Conservation (phyloP, 2,329 filamentous ascomycete species). For the Teratosphaeria nubilosa region DNA sequence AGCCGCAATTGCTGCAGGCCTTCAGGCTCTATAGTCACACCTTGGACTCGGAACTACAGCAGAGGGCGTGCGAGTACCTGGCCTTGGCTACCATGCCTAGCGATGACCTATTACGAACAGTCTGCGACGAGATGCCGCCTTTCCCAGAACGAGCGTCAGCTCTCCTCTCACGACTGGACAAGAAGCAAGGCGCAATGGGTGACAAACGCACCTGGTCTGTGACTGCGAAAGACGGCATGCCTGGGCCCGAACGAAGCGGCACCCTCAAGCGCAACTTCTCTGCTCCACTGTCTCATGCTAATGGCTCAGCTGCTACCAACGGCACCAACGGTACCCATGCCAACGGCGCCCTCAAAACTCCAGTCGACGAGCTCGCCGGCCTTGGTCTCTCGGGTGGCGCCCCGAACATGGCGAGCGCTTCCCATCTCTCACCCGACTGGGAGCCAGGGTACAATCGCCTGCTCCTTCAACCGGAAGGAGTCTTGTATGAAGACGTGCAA, state of each 20-base stretch:
- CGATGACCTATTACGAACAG: constrained; percentile 82
- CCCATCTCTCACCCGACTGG: constrained; percentile 91
- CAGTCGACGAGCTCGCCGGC: constrained; percentile 59
- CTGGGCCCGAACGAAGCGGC: constrained; percentile 60
- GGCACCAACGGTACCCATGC: constrained; percentile 18
- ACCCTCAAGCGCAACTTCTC: constrained; percentile 83
- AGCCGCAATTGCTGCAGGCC: constrained; percentile 80
- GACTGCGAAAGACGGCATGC: constrained; percentile 73
- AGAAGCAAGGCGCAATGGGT: constrained; percentile 77
- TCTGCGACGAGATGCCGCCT: constrained; percentile 97
- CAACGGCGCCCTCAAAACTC: constrained; percentile 21
- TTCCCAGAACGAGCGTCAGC: constrained; percentile 93
- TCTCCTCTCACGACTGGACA: constrained; percentile 80
- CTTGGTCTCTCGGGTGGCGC: constrained; percentile 63
- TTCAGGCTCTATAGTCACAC: constrained; percentile 92
- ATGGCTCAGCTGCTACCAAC: constrained; percentile 22
- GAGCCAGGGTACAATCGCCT: constrained; percentile 79
- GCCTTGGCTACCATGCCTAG: constrained; percentile 74
- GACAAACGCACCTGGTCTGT: constrained; percentile 97
- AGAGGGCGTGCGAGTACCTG: constrained; percentile 91
- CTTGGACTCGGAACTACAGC: constrained; percentile 88
- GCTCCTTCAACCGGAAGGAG: constrained; percentile 68
- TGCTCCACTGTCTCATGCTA: constrained; percentile 25
- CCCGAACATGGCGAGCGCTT: constrained; percentile 83
- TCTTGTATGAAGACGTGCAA: constrained; percentile 91